phyloP scores from a whole-genome alignment of 2,329 filamentous ascomycete genomes.

The Alternaria angustiovoidea region DNA sequence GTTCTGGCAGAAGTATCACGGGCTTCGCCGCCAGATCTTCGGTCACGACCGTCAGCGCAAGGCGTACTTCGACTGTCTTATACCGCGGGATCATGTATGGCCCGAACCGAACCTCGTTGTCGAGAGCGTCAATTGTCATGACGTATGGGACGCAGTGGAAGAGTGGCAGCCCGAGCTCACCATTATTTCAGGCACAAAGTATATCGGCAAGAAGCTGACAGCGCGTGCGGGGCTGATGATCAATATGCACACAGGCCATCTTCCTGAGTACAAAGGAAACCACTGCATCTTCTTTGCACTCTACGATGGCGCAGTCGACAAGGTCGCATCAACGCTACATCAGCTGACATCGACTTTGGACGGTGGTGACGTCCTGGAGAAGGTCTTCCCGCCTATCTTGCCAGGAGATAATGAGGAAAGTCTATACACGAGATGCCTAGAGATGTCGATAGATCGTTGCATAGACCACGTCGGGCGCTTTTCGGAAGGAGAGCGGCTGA shows the following conservation, averaged over 20 bases:
- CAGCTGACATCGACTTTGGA: not conserved
- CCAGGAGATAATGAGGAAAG: not conserved
- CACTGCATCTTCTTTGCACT: not conserved
- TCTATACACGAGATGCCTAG: not conserved
- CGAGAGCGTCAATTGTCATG: not conserved
- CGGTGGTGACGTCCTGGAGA: not conserved
- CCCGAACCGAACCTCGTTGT: not conserved
- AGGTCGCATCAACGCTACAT: not conserved
- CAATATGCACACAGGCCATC: not conserved
- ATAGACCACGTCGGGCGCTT: not conserved
- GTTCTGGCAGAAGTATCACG: not conserved
- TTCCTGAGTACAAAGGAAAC: not conserved
- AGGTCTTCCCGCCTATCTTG: not conserved
- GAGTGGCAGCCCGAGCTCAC: not conserved
- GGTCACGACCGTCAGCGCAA: not conserved
- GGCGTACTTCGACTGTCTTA: not conserved
- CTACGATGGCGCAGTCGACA: not conserved
- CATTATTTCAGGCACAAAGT: not conserved
- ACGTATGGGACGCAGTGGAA: not conserved
- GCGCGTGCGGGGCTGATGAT: not conserved
- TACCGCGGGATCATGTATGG: not conserved
- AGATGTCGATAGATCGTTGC: not conserved
- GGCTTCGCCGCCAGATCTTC: not conserved
- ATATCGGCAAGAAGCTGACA: not conserved
- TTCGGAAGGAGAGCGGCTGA: not conserved